Evolutionary conservation across 106 monocot genomes (phyloP), one percentile per base, ranked within the genome.

Genomic region (Apostasia shenzhenica): DNA sequence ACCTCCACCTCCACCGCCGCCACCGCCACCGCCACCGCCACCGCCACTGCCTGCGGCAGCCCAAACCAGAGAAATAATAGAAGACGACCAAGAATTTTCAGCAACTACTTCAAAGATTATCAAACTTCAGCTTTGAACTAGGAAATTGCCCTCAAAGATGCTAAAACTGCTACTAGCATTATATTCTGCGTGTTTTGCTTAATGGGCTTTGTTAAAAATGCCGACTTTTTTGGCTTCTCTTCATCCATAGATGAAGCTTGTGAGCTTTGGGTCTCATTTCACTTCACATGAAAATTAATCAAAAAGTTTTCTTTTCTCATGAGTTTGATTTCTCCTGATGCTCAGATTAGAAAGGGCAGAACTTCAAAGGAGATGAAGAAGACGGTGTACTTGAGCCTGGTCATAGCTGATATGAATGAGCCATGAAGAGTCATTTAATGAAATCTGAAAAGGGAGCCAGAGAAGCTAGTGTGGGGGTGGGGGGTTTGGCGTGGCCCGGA

Each of bases 111-210:
- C 53, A 3, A 55, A 68, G 41, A 26, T 68, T 41, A 68, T n/a
- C 11, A 51, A 68, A 1, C 68, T 68, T 39, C 68, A 55, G 44
- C 44, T 61, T 0, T 61, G 44, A 61, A 38, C 61, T 12, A 61
- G 61, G 26, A 26, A 26, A 26, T 26, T 26, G 26, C 26, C 26
- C 26, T 26, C 26, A 26, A 26, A 26, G 26, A 26, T 26, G 26
- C 26, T 26, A 26, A 26, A 26, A 26, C 26, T 26, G 26, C 26
- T 26, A 26, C 26, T 26, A 26, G 26, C 26, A 26, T 26, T 26
- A 26, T n/a, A 58, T n/a, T 58, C 13, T 58, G 0, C 26, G 1
- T n/a, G 57, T 58, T 58, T 58, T 6, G 10, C 13, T 58, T 58
- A 3, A 58, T 58, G 13, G 57, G 4, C 26, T 58, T n/a, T 26